Conservation (phyloP, 1,139 yeast genomes). For the Debaryomyces singareniensis region DNA sequence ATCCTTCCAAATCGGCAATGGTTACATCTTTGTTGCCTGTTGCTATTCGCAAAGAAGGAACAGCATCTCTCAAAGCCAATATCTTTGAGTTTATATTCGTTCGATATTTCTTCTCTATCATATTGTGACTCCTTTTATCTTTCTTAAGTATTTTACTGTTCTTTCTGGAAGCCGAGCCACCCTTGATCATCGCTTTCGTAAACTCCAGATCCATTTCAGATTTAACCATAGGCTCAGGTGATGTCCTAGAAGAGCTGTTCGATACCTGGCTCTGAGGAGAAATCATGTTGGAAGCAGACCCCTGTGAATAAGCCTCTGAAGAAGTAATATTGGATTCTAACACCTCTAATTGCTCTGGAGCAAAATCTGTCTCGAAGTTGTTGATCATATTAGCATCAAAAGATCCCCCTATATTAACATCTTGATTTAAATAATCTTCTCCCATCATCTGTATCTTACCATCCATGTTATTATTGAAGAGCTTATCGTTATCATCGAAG, state of each 20-base stretch:
- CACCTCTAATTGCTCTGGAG: constrained; percentile 1
- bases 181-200: constrained; percentile 1
- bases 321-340: constrained; percentile 6
- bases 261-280: constrained; percentile 25
- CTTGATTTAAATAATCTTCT: background rate
- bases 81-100: constrained; percentile 73
- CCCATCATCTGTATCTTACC: background rate
- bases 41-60: constrained; percentile 54
- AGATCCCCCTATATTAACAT: background rate
- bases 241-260: constrained; percentile 24
- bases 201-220: background rate
- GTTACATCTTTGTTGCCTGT: constrained; percentile 34
- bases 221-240: constrained; percentile 20
- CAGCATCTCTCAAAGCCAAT: constrained; percentile 65
- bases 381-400: background rate
- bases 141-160: constrained; percentile 34
- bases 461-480: background rate
- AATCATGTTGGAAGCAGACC: constrained; percentile 14
- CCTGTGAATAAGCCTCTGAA: constrained; percentile 12
- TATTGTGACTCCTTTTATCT: constrained; percentile 68
- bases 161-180: constrained; percentile 8
- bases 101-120: constrained; percentile 75
- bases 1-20: constrained; percentile 64
- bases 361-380: background rate
- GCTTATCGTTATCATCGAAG: constrained; percentile 1